A percentile compares a stretch with the other conserved stretches of the same genome.
phyloP scores from a whole-genome alignment of 768 basidiomycete species.

The Butyriboletus loyo region DNA sequence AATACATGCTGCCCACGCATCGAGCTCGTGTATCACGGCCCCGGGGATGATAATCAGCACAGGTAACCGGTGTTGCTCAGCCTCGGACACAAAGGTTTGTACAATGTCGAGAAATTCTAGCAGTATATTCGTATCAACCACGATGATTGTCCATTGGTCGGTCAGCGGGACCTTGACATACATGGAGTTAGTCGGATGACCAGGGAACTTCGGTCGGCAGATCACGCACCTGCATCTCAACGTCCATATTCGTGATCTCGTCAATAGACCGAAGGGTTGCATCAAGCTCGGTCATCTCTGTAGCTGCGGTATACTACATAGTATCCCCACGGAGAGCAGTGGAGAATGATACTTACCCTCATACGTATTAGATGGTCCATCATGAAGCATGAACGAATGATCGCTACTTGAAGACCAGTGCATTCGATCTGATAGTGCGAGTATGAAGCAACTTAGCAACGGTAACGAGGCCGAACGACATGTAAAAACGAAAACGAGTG shows the following conservation, averaged over 20 bases:
- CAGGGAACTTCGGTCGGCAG: not conserved
- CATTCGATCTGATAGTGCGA: conserved; percentile 3
- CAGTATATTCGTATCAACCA: conserved; percentile 80
- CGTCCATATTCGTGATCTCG: conserved; percentile 58
- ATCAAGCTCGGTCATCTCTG: conserved; percentile 18
- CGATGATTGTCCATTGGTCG: conserved; percentile 46
- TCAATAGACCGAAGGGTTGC: conserved; percentile 52
- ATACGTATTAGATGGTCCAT: not conserved
- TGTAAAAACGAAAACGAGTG: not conserved
- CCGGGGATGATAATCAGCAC: conserved; percentile 67
- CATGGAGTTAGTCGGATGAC: not conserved
- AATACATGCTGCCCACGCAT: conserved; percentile 46
- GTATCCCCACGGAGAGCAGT: not conserved
- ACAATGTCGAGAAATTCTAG: conserved; percentile 64
- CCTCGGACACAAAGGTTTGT: conserved; percentile 60
- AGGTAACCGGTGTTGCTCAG: conserved; percentile 48
- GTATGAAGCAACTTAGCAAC: not conserved
- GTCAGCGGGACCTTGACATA: conserved; percentile 38
- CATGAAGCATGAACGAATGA: not conserved
- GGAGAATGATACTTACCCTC: conserved; percentile 10
- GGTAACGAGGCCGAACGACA: not conserved
- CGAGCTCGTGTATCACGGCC: conserved; percentile 74
- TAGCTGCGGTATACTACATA: conserved; percentile 6
- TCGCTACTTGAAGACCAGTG: not conserved
- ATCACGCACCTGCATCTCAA: conserved; percentile 72